Base-by-base conservation (phyloP, 805 yeast species). In the Barnettozyma populi region DNA sequence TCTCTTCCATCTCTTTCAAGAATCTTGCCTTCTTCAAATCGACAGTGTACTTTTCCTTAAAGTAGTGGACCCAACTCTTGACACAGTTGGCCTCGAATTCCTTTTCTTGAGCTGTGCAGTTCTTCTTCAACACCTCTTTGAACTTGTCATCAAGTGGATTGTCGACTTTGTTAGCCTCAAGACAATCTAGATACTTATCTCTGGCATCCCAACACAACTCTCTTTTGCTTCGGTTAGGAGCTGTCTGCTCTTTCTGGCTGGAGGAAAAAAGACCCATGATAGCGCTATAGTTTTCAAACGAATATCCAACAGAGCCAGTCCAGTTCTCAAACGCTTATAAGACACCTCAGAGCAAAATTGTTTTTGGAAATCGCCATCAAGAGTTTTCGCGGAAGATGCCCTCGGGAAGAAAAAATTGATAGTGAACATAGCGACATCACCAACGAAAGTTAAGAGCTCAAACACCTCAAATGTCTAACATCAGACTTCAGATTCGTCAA, bases 181-280 rank as follows among this genome's bases (percentile, higher is more conserved):
- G 72, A 64, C 99, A 92, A 8, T 67, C 74, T 58, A 88, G 88
- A 62, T 77, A 90, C 36, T 58, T 57, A 60, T 92, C 99, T 50
- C 99, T 77, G 7, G 92, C 73, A 44, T 83, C 92, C 98, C 98
- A 94, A 70, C 99, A 92, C 50, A 73, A 70, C 60, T 79, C 75
- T 54, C 98, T 78, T 55, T 82, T 79, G 24, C 78, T 68, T 58
- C 90, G 80, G 61, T 79, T 79, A 32, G 85, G 85, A 5, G 81
- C 74, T 2, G 68, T 68, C 38, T 64, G 67, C 19, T 44, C 60
- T 41, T 60, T 55, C 38, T 61, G 53, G 35, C 57, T 53, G 8
- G 39, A 10, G 18, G 61, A 65, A 56, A 79, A 80, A 24, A 80
- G 61, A 23, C 83, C 83, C 86, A 80, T 80, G 21, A 24, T 51